Evolutionary conservation across 1,284 basidiomycete genomes (phyloP).

Genomic region (Ustilago lituana): DNA sequence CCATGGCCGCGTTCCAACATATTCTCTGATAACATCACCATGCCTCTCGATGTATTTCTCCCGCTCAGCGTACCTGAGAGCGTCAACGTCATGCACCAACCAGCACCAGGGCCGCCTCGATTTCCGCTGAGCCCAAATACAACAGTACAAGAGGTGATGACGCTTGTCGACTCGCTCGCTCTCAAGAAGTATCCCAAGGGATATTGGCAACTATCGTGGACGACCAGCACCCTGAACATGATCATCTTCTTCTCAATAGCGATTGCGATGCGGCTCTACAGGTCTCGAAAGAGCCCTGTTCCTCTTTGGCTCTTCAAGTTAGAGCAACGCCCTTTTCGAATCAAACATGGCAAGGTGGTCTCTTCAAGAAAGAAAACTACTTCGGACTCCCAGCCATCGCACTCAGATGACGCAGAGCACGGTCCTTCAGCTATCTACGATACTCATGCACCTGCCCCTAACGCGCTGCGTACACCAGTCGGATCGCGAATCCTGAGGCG

Average conservation of each 20-base stretch:
- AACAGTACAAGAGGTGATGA: conserved; percentile 16
- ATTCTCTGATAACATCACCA: neutral
- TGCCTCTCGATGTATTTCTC: neutral
- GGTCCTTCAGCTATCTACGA: no score
- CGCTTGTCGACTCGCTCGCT: conserved; percentile 19
- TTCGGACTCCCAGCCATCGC: no score
- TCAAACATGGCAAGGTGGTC: no score
- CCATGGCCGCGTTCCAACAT: no score
- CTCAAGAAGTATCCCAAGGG: conserved; percentile 15
- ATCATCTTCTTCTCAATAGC: conserved; percentile 11
- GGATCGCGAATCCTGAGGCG: no score
- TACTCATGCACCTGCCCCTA: no score
- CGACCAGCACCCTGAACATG: conserved; percentile 17
- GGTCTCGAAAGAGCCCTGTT: conserved; percentile 9
- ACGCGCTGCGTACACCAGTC: no score
- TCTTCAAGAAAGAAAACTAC: no score
- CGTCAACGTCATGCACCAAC: neutral
- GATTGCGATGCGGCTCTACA: conserved; percentile 14
- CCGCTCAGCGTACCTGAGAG: neutral
- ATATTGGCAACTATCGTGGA: conserved; percentile 25
- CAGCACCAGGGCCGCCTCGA: neutral
- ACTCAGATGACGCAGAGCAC: no score
- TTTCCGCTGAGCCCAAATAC: conserved; percentile 16
- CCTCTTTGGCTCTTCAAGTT: conserved; percentile 30
- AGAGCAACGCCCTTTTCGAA: conserved; percentile 11